Conservation (phyloP, 2,329 filamentous ascomycete species). For the Ampelomyces quisqualis region DNA sequence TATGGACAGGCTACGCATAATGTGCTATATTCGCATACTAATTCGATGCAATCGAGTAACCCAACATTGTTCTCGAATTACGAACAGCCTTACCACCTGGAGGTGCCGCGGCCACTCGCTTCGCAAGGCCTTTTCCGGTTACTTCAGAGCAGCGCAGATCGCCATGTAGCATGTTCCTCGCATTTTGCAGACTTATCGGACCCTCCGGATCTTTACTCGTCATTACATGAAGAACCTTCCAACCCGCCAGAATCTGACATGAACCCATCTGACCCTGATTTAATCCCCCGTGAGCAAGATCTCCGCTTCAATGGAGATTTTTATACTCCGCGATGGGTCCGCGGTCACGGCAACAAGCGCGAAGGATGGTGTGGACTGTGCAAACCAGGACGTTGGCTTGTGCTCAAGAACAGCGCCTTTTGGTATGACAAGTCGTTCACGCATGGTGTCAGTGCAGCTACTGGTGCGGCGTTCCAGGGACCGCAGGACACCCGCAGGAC, state of each 20-base stretch:
- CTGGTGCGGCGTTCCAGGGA: constrained; percentile 74
- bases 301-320: constrained; percentile 77
- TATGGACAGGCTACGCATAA: constrained; percentile 39
- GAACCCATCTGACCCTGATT: constrained; percentile 73
- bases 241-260: constrained; percentile 78
- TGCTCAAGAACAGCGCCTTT: constrained; percentile 86
- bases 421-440: constrained; percentile 94
- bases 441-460: constrained; percentile 81
- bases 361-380: constrained; percentile 90
- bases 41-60: constrained; percentile 57
- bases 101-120: constrained; percentile 60
- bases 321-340: constrained; percentile 81
- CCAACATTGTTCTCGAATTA: constrained; percentile 51
- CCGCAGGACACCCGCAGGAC: constrained; percentile 73
- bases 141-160: constrained; percentile 72
- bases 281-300: constrained; percentile 73
- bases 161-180: constrained; percentile 60
- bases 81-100: constrained; percentile 54
- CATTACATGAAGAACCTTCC: constrained; percentile 70
- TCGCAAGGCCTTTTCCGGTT: constrained; percentile 73
- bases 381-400: constrained; percentile 81
- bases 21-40: constrained; percentile 44
- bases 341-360: constrained; percentile 81
- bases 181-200: constrained; percentile 74
- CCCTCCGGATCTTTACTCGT: constrained; percentile 74